Evolutionary conservation across 2,329 filamentous ascomycete species (phyloP).

Genomic region (Colletotrichum scovillei): DNA sequence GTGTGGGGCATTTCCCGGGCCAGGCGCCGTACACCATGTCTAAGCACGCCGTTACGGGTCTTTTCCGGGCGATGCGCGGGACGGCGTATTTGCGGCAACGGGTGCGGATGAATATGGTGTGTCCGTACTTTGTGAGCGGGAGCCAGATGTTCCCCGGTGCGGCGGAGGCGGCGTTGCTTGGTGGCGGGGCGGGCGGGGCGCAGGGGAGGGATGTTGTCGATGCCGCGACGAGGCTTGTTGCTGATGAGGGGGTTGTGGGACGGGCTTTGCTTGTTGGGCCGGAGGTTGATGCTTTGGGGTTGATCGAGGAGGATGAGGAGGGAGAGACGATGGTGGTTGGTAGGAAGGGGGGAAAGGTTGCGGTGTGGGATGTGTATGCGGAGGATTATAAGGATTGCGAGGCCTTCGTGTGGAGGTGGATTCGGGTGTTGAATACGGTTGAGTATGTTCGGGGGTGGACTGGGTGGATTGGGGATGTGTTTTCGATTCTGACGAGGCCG

Average conservation of each 20-base stretch:
- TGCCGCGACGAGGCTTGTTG: slow-evolving; percentile 70
- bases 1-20: slow-evolving; percentile 56
- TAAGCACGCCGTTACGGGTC: slow-evolving; percentile 75
- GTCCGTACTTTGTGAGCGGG: slow-evolving; percentile 74
- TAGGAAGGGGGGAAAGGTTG: slow-evolving; percentile 44
- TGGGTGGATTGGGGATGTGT: slow-evolving; percentile 52
- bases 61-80: slow-evolving; percentile 69
- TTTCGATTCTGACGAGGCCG: slow-evolving; percentile 3
- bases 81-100: slow-evolving; percentile 57
- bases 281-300: slow-evolving; percentile 48
- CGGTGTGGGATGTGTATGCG: slow-evolving; percentile 71
- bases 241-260: slow-evolving; percentile 67
- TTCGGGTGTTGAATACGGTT: slow-evolving; percentile 64
- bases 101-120: slow-evolving; percentile 73
- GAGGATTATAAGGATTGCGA: slow-evolving; percentile 69
- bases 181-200: slow-evolving; percentile 60
- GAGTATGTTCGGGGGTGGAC: slow-evolving; percentile 63
- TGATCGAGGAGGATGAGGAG: slow-evolving; percentile 17
- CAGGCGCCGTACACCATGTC: slow-evolving; percentile 67
- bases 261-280: slow-evolving; percentile 69
- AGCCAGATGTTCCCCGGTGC: slow-evolving; percentile 63
- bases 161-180: slow-evolving; percentile 61
- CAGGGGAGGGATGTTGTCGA: slow-evolving; percentile 70
- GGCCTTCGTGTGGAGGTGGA: slow-evolving; percentile 63
- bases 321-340: neutral